A percentile compares a stretch with the other conserved stretches of the same genome.
These are phyloP conservation scores for Toxicodendron radicans DNA, from an alignment of 345 rosid species.

Conservation along the genomic window DNA sequence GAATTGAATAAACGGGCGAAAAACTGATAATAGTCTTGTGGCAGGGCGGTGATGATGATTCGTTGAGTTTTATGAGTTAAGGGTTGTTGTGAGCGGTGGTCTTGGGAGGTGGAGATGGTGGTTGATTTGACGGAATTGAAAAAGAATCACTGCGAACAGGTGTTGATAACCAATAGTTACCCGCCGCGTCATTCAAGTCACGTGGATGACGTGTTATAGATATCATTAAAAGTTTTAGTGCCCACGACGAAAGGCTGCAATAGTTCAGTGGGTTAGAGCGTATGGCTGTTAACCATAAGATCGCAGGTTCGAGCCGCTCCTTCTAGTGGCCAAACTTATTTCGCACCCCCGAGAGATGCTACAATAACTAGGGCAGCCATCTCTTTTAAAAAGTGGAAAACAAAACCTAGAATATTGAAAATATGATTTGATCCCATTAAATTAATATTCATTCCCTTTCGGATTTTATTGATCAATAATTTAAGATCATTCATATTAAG, in stretches of 20 bases:
- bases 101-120: neutral
- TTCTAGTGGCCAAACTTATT: constrained; percentile 24
- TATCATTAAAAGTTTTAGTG: too few species aligned
- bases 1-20: too few species aligned
- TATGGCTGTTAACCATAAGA: constrained; percentile 76
- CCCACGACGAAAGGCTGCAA: constrained; percentile 31
- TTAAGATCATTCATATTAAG: too few species aligned
- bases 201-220: neutral
- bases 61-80: neutral
- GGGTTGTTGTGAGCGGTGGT: neutral
- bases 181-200: neutral
- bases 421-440: too few species aligned
- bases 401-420: too few species aligned
- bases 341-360: too few species aligned
- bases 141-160: neutral
- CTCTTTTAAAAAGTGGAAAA: too few species aligned
- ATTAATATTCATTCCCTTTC: too few species aligned
- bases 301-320: constrained; percentile 72
- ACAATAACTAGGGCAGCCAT: too few species aligned
- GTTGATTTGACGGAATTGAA: neutral
- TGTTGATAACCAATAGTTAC: neutral
- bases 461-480: too few species aligned
- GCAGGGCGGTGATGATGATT: neutral
- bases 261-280: constrained; percentile 70
- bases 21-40: neutral